Evolutionary conservation across 2,329 filamentous ascomycete genomes (phyloP).

Genomic region (Colletotrichum tanaceti): DNA sequence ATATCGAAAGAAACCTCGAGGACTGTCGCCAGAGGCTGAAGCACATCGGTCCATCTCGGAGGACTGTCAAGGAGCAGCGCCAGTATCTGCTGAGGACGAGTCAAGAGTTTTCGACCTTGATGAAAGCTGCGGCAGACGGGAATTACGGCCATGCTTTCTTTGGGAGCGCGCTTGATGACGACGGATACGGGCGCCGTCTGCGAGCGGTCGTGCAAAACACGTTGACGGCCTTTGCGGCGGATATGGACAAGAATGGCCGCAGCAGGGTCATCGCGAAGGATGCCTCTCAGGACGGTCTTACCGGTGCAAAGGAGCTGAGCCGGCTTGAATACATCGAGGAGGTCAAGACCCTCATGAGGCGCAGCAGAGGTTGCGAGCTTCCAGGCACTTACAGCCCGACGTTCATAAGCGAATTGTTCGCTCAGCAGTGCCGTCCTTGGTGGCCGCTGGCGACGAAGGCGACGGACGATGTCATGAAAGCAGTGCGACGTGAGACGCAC

Average conservation of each 20-base stretch:
- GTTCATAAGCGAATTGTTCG: no score
- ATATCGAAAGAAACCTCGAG: no score
- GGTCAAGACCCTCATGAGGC: no score
- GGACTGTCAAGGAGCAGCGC: background rate
- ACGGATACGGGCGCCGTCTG: background rate
- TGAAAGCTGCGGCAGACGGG: background rate
- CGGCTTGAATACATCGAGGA: background rate
- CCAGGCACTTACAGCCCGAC: no score
- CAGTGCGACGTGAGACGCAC: no score
- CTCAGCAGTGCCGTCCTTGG: no score
- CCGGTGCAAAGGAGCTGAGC: background rate
- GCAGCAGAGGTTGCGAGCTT: no score
- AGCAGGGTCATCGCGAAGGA: background rate
- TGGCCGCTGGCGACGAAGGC: no score
- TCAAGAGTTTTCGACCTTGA: background rate
- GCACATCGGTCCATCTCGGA: background rate
- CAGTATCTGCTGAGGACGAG: background rate
- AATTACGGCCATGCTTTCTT: background rate
- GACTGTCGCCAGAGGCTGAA: background rate
- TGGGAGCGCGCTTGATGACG: background rate
- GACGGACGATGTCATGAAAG: no score
- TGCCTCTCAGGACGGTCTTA: background rate
- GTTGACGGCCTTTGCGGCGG: background rate
- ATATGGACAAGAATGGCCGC: background rate
- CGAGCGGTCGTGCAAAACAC: background rate